These are phyloP conservation scores for Phoenix roebelenii DNA, from an alignment of 176 grass and related monocot species.

Conservation along the genomic window DNA sequence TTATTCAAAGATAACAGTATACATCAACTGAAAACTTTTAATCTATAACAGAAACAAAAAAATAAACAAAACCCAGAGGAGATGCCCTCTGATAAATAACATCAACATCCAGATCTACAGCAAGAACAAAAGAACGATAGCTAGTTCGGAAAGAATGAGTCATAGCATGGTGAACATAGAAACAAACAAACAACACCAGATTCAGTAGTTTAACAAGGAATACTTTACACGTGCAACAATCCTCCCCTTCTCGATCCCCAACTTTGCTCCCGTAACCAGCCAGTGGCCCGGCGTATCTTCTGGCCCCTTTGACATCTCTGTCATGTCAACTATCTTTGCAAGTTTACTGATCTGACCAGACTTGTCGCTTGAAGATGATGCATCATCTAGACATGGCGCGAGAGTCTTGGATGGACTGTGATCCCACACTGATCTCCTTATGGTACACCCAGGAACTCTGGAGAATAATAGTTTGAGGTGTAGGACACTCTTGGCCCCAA, in stretches of 20 bases:
- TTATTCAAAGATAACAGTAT: no score
- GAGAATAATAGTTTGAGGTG: conserved; percentile 93
- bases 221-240: conserved; percentile 92
- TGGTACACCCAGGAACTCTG: conserved; percentile 87
- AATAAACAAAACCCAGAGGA: no score
- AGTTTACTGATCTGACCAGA: conserved; percentile 33
- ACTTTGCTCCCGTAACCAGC: conserved; percentile 91
- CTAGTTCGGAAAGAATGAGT: conserved; percentile 36
- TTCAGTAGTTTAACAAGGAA: conserved; percentile 98
- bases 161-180: conserved; percentile 38
- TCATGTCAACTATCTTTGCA: conserved; percentile 79
- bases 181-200: conserved; percentile 28
- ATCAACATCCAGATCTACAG: conserved; percentile 32
- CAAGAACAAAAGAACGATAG: conserved; percentile 44
- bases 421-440: conserved; percentile 98
- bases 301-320: conserved; percentile 70
- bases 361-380: conserved; percentile 56
- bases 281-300: conserved; percentile 89
- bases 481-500: conserved; percentile 74
- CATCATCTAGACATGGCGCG: conserved; percentile 42
- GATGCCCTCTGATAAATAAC: no score
- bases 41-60: no score
- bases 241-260: conserved; percentile 85
- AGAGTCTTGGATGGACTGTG: conserved; percentile 52
- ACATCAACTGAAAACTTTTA: no score